Conservation (phyloP, 805 yeast genomes). For the Saccharomycopsis synnaedendra region DNA sequence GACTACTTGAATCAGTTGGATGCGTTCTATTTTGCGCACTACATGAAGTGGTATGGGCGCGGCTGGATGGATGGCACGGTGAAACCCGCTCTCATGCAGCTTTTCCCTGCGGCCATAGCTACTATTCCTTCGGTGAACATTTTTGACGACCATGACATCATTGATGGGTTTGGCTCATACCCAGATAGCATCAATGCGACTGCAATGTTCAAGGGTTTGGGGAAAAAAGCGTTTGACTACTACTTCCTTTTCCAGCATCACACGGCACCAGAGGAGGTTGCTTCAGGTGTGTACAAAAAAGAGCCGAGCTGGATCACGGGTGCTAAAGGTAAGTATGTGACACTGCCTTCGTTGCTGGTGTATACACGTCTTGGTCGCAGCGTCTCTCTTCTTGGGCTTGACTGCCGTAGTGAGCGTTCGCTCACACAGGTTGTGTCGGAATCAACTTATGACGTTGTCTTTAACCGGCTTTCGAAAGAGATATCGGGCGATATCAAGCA, state of each 20-base stretch:
- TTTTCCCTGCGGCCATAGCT: constrained; percentile 66
- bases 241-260: constrained; percentile 92
- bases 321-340: constrained; percentile 47
- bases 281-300: constrained; percentile 26
- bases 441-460: constrained; percentile 49
- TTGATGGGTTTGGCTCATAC: constrained; percentile 94
- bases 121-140: constrained; percentile 79
- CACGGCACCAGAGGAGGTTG: constrained; percentile 33
- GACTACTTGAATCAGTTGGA: constrained; percentile 37
- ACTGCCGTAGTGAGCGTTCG: constrained; percentile 86
- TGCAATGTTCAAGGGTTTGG: constrained; percentile 59
- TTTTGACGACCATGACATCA: constrained; percentile 92
- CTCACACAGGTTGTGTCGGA: constrained; percentile 41
- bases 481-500: constrained; percentile 51
- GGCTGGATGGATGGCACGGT: constrained; percentile 71
- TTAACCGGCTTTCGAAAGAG: constrained; percentile 37
- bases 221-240: constrained; percentile 69
- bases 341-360: constrained; percentile 52
- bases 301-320: constrained; percentile 57
- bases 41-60: constrained; percentile 79
- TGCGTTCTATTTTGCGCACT: constrained; percentile 59
- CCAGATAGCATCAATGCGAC: constrained; percentile 56
- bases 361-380: constrained; percentile 65
- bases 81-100: constrained; percentile 50
- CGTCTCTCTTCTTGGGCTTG: constrained; percentile 66